These are phyloP conservation scores for Sarocladiaceae sp. DNA, from an alignment of 2,329 filamentous ascomycete genomes.

Conservation along the genomic window DNA sequence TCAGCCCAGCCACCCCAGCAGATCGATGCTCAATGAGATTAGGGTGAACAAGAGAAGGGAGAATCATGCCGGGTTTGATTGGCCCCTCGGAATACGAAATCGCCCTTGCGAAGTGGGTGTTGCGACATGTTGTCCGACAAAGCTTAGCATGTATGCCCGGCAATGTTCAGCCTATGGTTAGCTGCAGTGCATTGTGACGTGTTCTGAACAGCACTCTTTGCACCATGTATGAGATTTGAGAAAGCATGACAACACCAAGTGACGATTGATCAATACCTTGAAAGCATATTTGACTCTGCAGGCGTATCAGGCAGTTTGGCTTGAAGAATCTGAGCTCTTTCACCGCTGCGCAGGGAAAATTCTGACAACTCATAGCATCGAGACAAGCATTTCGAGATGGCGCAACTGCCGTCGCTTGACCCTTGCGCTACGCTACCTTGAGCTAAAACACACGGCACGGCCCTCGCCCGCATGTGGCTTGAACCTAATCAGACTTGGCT, in stretches of 20 bases:
- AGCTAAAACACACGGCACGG: not conserved
- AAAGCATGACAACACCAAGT: too few species aligned
- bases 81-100: not conserved
- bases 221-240: too few species aligned
- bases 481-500: constrained; percentile 2
- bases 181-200: too few species aligned
- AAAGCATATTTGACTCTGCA: too few species aligned
- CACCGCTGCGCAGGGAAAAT: too few species aligned
- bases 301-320: too few species aligned
- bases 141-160: not conserved
- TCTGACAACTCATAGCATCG: too few species aligned
- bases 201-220: too few species aligned
- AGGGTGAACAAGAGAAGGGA: not conserved
- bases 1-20: constrained; percentile 6
- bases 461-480: constrained; percentile 2
- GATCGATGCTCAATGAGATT: constrained; percentile 1
- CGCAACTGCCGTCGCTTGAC: not conserved
- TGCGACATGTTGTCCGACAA: not conserved
- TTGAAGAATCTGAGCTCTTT: too few species aligned
- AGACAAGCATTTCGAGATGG: too few species aligned
- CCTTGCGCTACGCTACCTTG: not conserved
- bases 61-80: not conserved
- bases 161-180: too few species aligned
- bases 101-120: not conserved
- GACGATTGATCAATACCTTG: too few species aligned